These are phyloP conservation scores for Fimicolochytrium jonesii DNA, from an alignment of 192 early-diverging fungal species.

Conservation along the genomic window DNA sequence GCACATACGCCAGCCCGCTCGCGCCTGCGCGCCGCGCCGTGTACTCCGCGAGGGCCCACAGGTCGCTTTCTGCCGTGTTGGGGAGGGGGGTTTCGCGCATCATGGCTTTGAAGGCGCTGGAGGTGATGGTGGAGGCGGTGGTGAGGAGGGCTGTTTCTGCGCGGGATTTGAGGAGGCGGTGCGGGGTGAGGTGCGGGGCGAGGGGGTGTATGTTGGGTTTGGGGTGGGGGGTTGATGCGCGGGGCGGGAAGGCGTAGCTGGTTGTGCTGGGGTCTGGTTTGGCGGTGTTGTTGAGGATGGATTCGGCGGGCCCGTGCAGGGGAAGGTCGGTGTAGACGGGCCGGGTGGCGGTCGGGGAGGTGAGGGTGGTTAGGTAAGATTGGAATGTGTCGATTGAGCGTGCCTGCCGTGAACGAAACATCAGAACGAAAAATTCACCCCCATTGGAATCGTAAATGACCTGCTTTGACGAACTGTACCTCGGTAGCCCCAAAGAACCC, in stretches of 20 bases:
- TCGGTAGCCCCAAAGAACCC: slow-evolving; percentile 81
- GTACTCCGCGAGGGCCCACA: slow-evolving; percentile 75
- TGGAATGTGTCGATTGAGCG: slow-evolving; percentile 30
- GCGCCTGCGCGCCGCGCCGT: slow-evolving; percentile 59
- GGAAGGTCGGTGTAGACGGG: slow-evolving; percentile 35
- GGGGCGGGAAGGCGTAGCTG: not conserved
- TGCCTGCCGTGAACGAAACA: too few relatives aligned
- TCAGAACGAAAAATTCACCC: too few relatives aligned
- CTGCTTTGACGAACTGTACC: too few relatives aligned
- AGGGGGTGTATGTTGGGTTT: slow-evolving; percentile 42
- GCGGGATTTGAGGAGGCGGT: slow-evolving; percentile 73
- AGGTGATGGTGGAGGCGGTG: slow-evolving; percentile 69
- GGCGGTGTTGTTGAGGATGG: slow-evolving; percentile 3
- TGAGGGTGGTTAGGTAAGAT: slow-evolving; percentile 11
- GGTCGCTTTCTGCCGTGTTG: slow-evolving; percentile 64
- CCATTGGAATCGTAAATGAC: too few relatives aligned
- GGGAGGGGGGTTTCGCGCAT: slow-evolving; percentile 76
- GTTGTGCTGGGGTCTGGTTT: not conserved
- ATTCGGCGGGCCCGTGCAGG: not conserved
- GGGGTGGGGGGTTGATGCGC: not conserved
- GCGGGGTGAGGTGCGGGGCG: slow-evolving; percentile 64
- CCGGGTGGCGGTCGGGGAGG: not conserved
- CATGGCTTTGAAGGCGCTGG: slow-evolving; percentile 71
- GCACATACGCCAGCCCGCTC: slow-evolving; percentile 81
- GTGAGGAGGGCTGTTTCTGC: slow-evolving; percentile 78